Evolutionary conservation across 2,329 filamentous ascomycete species (phyloP).

Genomic region (Exophiala aquamarina): DNA sequence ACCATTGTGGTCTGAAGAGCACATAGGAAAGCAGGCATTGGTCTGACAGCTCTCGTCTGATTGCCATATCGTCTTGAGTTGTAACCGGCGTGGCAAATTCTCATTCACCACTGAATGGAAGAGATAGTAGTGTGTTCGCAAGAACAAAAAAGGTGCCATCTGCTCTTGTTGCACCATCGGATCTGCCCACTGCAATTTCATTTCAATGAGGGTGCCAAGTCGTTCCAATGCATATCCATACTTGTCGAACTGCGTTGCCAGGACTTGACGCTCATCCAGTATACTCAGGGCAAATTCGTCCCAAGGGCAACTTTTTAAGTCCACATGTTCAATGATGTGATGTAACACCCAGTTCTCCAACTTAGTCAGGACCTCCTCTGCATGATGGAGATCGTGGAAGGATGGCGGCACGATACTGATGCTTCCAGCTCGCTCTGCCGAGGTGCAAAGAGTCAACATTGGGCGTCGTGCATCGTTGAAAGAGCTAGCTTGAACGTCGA

Average conservation of each 20-base stretch:
- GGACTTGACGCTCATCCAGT: slow-evolving; percentile 1
- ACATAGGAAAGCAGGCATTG: too few species aligned
- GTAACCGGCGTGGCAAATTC: too few species aligned
- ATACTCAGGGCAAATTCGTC: slow-evolving; percentile 10
- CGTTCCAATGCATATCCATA: background rate
- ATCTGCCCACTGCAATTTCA: too few species aligned
- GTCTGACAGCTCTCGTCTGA: too few species aligned
- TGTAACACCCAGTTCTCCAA: slow-evolving; percentile 29
- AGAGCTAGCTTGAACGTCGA: slow-evolving; percentile 29
- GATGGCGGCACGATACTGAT: slow-evolving; percentile 1
- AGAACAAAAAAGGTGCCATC: too few species aligned
- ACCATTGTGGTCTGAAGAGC: too few species aligned
- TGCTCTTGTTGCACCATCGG: too few species aligned
- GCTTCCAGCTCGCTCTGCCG: background rate
- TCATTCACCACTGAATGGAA: too few species aligned
- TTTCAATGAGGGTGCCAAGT: too few species aligned
- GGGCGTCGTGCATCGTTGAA: slow-evolving; percentile 18
- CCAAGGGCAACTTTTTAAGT: slow-evolving; percentile 9
- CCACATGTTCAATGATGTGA: slow-evolving; percentile 20
- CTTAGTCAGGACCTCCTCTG: slow-evolving; percentile 19
- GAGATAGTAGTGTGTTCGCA: too few species aligned
- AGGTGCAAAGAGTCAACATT: slow-evolving; percentile 17
- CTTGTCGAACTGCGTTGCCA: slow-evolving; percentile 4
- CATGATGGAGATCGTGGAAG: slow-evolving; percentile 1
- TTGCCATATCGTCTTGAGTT: too few species aligned